These are phyloP conservation scores for Prillingera fragicola DNA, from an alignment of 1,284 basidiomycete genomes.

Conservation along the genomic window DNA sequence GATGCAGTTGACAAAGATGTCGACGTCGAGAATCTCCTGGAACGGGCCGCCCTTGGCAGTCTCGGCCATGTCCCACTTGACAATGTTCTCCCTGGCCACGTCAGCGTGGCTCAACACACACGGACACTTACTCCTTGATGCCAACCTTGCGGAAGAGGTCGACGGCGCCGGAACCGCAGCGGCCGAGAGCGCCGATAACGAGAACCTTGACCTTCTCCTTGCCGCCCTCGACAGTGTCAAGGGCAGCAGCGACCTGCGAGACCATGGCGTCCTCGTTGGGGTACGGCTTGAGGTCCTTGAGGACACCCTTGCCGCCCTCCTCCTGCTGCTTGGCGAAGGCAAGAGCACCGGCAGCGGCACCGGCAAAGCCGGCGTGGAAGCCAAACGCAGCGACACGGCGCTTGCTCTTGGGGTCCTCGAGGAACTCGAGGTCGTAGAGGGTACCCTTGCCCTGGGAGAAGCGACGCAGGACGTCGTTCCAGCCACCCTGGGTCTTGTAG, in stretches of 20 bases:
- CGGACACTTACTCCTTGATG: conserved; percentile 65
- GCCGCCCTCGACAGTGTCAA: conserved; percentile 59
- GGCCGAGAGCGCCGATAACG: conserved; percentile 91
- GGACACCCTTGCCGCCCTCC: conserved; percentile 53
- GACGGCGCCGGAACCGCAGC: conserved; percentile 94
- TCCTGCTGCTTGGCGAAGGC: conserved; percentile 68
- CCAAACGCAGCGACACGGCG: conserved; percentile 95
- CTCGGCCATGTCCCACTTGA: conserved; percentile 97
- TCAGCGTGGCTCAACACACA: conserved; percentile 4
- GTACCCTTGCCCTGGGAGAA: conserved; percentile 83
- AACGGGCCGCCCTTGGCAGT: conserved; percentile 97
- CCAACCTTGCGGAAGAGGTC: conserved; percentile 93
- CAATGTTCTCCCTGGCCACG: conserved; percentile 70
- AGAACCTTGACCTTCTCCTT: conserved; percentile 74
- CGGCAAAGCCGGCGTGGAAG: conserved; percentile 96
- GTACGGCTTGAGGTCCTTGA: conserved; percentile 72
- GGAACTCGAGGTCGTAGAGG: conserved; percentile 95
- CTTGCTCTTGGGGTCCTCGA: conserved; percentile 75
- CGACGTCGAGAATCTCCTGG: conserved; percentile 89
- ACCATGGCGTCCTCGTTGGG: conserved; percentile 76
- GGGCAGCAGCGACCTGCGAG: conserved; percentile 59
- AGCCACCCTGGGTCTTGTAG: conserved; percentile 94
- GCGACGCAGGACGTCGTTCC: conserved; percentile 79
- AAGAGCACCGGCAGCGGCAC: conserved; percentile 86
- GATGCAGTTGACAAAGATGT: conserved; percentile 99